phyloP scores from a whole-genome alignment of 305 asterid species.

The Fraxinus latifolia region DNA sequence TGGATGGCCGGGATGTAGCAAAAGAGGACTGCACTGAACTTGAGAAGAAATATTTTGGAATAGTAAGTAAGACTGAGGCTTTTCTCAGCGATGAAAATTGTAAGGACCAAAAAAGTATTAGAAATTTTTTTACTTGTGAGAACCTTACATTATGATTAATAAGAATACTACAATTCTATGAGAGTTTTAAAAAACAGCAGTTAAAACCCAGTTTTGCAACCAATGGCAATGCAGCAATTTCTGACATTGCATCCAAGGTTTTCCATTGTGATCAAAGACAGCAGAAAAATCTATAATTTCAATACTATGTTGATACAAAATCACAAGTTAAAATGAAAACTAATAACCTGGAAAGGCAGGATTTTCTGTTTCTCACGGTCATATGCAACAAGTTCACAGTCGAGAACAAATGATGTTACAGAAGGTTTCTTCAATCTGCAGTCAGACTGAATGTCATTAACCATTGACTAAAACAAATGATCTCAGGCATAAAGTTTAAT shows the following conservation, averaged over 20 bases:
- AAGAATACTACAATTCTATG: background rate
- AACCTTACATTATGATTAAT: background rate
- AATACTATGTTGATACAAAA: background rate
- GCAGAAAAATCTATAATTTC: slow-evolving; percentile 3
- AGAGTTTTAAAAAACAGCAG: background rate
- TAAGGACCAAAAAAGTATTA: background rate
- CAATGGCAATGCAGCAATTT: background rate
- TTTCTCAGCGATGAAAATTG: slow-evolving; percentile 1
- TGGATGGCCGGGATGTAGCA: background rate
- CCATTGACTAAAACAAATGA: slow-evolving; percentile 10
- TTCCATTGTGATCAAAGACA: background rate
- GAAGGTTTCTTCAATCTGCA: slow-evolving; percentile 74
- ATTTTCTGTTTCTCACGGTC: slow-evolving; percentile 90
- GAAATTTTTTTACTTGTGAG: background rate
- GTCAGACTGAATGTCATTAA: slow-evolving; percentile 28
- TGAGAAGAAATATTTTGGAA: background rate
- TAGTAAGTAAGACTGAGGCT: background rate
- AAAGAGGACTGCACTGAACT: slow-evolving; percentile 12
- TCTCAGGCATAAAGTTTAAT: slow-evolving; percentile 4
- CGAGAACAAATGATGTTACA: slow-evolving; percentile 82
- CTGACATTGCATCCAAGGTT: slow-evolving; percentile 5
- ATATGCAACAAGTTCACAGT: slow-evolving; percentile 92
- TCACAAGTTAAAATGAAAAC: slow-evolving; percentile 13
- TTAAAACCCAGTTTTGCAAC: slow-evolving; percentile 3
- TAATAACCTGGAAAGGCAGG: slow-evolving; percentile 79